A percentile compares a stretch with the other conserved stretches of the same genome.
Conservation (phyloP, 2,329 filamentous ascomycete genomes). For the Pestalotiopsis sp. region DNA sequence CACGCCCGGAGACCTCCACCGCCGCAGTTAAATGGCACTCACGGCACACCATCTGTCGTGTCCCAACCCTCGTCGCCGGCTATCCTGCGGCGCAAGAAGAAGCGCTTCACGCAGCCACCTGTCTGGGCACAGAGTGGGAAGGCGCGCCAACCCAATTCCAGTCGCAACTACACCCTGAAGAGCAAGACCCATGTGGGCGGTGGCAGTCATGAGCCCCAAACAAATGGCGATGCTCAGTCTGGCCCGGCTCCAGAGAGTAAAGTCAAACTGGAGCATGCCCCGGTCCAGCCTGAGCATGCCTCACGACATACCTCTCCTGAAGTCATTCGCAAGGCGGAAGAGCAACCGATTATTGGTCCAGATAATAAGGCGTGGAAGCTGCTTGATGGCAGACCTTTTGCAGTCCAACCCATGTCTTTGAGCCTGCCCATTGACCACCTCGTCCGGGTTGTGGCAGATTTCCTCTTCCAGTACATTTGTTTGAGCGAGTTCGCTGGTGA, state of each 20-base stretch:
- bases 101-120: conserved; percentile 37
- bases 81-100: conserved; percentile 39
- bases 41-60: conserved; percentile 19
- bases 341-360: conserved; percentile 8
- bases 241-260: background rate
- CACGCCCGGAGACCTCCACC: conserved; percentile 47
- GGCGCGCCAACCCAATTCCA: conserved; percentile 35
- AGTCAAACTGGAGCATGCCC: conserved; percentile 6
- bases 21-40: conserved; percentile 47
- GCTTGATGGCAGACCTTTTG: conserved; percentile 30
- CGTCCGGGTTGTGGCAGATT: conserved; percentile 76
- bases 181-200: conserved; percentile 32
- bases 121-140: conserved; percentile 47
- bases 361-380: conserved; percentile 12
- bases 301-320: conserved; percentile 51
- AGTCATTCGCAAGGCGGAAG: conserved; percentile 32
- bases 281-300: conserved; percentile 28
- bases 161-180: conserved; percentile 47
- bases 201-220: conserved; percentile 34
- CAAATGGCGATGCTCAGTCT: conserved; percentile 10
- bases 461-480: conserved; percentile 72
- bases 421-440: conserved; percentile 72
- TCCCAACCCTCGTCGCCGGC: conserved; percentile 32
- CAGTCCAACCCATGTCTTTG: conserved; percentile 70
- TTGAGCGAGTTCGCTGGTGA: conserved; percentile 65